Conservation (phyloP, 2,329 filamentous ascomycete species). For the Alternaria sp. region DNA sequence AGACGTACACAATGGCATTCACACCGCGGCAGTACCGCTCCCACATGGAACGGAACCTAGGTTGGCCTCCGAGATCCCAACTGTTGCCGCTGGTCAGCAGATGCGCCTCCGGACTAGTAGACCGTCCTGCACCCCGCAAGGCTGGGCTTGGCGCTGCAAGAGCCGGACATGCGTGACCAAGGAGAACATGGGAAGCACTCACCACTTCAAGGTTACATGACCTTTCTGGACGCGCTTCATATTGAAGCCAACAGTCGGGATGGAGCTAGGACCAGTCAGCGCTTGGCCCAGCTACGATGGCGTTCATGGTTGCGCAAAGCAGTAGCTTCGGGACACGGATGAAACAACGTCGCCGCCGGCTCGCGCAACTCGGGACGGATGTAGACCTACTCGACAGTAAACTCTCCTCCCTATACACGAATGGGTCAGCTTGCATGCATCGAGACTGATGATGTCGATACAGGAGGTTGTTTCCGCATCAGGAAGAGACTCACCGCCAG, state of each 20-base stretch:
- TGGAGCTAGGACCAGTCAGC: constrained; percentile 74
- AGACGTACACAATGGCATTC: constrained; percentile 85
- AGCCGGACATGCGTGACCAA: constrained; percentile 48
- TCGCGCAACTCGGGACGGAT: constrained; percentile 33
- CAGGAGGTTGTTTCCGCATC: constrained; percentile 44
- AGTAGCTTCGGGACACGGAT: constrained; percentile 36
- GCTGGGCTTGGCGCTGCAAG: constrained; percentile 48
- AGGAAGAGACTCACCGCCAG: constrained; percentile 78
- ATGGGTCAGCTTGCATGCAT: constrained; percentile 38
- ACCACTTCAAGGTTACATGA: constrained; percentile 97
- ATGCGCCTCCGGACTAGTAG: constrained; percentile 36
- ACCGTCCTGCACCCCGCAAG: constrained; percentile 41
- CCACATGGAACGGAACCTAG: constrained; percentile 98
- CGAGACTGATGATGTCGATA: constrained; percentile 28
- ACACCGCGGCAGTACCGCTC: constrained; percentile 97
- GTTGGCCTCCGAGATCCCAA: constrained; percentile 98
- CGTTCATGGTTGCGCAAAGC: constrained; percentile 41
- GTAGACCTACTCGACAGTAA: constrained; percentile 91
- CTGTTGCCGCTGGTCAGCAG: constrained; percentile 56
- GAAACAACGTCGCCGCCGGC: constrained; percentile 36
- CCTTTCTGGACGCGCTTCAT: constrained; percentile 98
- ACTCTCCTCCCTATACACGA: constrained; percentile 84
- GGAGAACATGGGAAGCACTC: constrained; percentile 48
- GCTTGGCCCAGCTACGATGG: constrained; percentile 37
- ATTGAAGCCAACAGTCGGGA: constrained; percentile 98